phyloP scores from a whole-genome alignment of 2,329 filamentous ascomycete genomes.

The Clarireedia homoeocarpa region DNA sequence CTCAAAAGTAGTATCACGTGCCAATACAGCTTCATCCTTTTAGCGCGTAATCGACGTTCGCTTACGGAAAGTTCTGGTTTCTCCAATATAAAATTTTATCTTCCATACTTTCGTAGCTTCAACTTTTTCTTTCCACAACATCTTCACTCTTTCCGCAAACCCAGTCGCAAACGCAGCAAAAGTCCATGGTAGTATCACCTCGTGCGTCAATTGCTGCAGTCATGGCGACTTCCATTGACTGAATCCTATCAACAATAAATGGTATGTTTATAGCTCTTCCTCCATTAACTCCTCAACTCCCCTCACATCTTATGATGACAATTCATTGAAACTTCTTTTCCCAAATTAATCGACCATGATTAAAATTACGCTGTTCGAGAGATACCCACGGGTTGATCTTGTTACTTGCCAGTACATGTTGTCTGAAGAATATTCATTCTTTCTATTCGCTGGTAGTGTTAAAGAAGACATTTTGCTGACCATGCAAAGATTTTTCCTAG shows the following conservation, averaged over 20 bases:
- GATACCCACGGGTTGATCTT: constrained; percentile 50
- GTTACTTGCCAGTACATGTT: constrained; percentile 88
- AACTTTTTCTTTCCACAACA: not conserved
- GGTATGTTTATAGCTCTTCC: constrained; percentile 11
- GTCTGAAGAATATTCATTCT: constrained; percentile 49
- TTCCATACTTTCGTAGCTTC: not conserved
- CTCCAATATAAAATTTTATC: constrained; percentile 6
- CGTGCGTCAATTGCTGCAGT: not conserved
- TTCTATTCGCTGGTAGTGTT: not conserved
- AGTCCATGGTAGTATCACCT: not conserved
- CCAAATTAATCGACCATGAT: constrained; percentile 84
- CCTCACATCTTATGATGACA: constrained; percentile 53
- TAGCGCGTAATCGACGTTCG: constrained; percentile 3
- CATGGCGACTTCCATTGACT: not conserved
- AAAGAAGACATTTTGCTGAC: constrained; percentile 14
- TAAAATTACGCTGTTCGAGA: constrained; percentile 62
- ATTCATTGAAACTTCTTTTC: constrained; percentile 69
- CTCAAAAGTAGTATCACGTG: not conserved
- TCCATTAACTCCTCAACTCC: constrained; percentile 1
- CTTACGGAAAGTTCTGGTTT: not conserved
- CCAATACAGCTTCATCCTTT: not conserved
- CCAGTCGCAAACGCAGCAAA: not conserved
- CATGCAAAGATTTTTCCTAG: constrained; percentile 15
- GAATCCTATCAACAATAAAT: constrained; percentile 1
- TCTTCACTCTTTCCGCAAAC: not conserved